Evolutionary conservation across 345 rosid species (phyloP), one percentile per base, ranked within the genome.

Genomic region (Fremontodendron californicum): DNA sequence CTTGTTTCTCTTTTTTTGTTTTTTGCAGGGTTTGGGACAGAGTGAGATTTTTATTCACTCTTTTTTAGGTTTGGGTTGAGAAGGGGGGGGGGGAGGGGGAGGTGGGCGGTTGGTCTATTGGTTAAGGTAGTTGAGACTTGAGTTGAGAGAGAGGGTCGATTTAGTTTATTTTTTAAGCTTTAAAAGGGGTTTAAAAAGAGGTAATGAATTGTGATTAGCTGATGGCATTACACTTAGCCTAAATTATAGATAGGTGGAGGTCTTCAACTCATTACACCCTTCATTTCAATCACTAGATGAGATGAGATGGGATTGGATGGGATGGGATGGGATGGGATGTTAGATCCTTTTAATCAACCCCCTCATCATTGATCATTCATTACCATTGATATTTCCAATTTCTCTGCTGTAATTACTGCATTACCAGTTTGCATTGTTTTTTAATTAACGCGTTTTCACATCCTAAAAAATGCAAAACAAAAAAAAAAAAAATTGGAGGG

Each of bases 91-190:
- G 35, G 12, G 45, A 39, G 18, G n/a, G 18, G 42, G 73, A 31
- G 74, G 13, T 13, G 29, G 69, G 75, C 37, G 77, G 84, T 81
- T 64, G 78, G 86, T 77, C 73, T 74, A 68, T 77, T 73, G 83
- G 85, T 75, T 77, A 75, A 72, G 85, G 85, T 76, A 2, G 85
- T 78, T 82, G 88, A 78, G n/a, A n/a, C n/a, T n/a, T n/a, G n/a
- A n/a, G n/a, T n/a, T n/a, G n/a, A n/a, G n/a, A n/a, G n/a, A n/a
- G 73, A 82, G 51, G 74, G 62, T 21, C 73, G 55, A 27, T 29
- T 71, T 35, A 52, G 13, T 10, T 73, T 25, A 21, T 73, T 33
- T 18, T 18, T 35, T 61, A 33, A 40, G 31, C 62, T 64, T 79
- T 3, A 2, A 43, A 40, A 69, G 25, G 79, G 33, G 81, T 42